phyloP scores from a whole-genome alignment of 805 yeast genomes.

The Yarrowia sp. region DNA sequence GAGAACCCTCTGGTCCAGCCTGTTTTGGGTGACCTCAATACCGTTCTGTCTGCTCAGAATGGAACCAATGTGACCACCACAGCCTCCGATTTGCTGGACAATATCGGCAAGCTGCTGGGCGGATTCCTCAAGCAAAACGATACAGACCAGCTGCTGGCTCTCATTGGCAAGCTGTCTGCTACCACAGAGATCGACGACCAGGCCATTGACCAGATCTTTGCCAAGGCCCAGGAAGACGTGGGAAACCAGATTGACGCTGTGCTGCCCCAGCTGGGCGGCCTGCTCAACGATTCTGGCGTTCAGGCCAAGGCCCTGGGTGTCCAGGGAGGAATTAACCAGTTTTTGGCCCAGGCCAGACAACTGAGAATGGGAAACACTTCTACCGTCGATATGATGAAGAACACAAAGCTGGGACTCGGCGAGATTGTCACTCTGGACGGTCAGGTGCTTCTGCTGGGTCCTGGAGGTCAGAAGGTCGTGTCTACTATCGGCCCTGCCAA shows the following conservation, averaged over 20 bases:
- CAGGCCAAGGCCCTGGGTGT: conserved; percentile 38
- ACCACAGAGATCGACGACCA: conserved; percentile 11
- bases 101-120: conserved; percentile 10
- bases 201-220: conserved; percentile 23
- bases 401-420: conserved; percentile 32
- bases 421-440: conserved; percentile 12
- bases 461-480: conserved; percentile 16
- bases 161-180: neutral
- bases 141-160: neutral
- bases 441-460: conserved; percentile 22
- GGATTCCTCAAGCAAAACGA: conserved; percentile 31
- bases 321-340: conserved; percentile 34
- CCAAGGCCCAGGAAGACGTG: conserved; percentile 29
- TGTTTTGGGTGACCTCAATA: neutral
- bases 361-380: conserved; percentile 33
- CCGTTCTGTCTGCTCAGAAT: conserved; percentile 3
- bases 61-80: conserved; percentile 14
- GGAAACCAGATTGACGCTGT: conserved; percentile 24
- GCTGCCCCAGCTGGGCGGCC: conserved; percentile 19
- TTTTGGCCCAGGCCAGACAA: conserved; percentile 16
- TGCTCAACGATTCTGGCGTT: conserved; percentile 3
- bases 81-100: conserved; percentile 4
- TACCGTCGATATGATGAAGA: conserved; percentile 3
- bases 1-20: conserved; percentile 31
- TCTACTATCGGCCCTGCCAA: conserved; percentile 24